Evolutionary conservation across 495 filamentous ascomycete species (phyloP).

Genomic region (Pyronema domesticum): DNA sequence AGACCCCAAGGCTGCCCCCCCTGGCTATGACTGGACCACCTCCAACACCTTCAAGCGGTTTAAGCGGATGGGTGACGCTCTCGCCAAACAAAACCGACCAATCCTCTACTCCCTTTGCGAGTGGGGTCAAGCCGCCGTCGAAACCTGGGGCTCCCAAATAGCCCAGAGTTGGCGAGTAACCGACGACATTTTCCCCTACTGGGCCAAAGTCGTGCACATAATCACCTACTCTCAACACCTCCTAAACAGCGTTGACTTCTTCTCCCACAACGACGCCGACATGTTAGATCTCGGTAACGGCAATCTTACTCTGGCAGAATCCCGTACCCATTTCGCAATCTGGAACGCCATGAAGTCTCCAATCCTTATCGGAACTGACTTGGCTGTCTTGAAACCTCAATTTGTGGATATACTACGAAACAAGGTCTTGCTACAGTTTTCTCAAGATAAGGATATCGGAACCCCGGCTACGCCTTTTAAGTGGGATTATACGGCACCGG

Average conservation of each 20-base stretch:
- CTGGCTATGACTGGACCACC: conserved; percentile 35
- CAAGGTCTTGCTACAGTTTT: conserved; percentile 38
- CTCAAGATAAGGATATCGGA: conserved; percentile 39
- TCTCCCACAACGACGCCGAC: conserved; percentile 35
- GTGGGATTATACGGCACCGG: conserved; percentile 40
- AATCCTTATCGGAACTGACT: conserved; percentile 36
- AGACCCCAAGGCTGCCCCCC: conserved; percentile 24
- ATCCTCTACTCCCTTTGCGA: conserved; percentile 52
- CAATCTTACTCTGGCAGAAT: conserved; percentile 29
- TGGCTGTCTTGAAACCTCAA: conserved; percentile 22
- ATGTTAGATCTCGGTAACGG: conserved; percentile 56
- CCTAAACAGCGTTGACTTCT: conserved; percentile 23
- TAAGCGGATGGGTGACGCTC: conserved; percentile 41
- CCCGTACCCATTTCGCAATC: conserved; percentile 34
- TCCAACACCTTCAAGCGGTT: conserved; percentile 38
- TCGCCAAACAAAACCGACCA: conserved; percentile 31
- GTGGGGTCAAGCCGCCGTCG: conserved; percentile 40
- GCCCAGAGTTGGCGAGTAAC: conserved; percentile 40
- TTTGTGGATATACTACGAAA: conserved; percentile 42
- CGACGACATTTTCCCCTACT: conserved; percentile 30
- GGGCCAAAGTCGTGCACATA: conserved; percentile 21
- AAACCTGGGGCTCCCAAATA: conserved; percentile 34
- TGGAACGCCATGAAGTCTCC: conserved; percentile 44
- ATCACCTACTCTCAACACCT: conserved; percentile 24
- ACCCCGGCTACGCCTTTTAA: conserved; percentile 44